Evolutionary conservation across 108 stramenopile genomes (phyloP).

Genomic region (Seminavis robusta): DNA sequence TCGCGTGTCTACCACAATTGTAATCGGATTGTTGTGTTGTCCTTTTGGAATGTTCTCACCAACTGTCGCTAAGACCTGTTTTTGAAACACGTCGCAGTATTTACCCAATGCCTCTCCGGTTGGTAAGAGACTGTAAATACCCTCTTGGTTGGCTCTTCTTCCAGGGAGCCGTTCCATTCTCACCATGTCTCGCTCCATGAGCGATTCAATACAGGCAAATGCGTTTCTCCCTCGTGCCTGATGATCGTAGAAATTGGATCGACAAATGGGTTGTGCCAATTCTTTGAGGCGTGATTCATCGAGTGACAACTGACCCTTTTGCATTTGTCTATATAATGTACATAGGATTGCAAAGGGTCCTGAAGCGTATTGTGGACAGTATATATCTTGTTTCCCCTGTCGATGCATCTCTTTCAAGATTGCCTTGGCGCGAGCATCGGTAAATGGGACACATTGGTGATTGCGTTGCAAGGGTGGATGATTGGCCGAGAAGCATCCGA

Average conservation of each 20-base stretch:
- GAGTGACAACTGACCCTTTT: conserved; percentile 29
- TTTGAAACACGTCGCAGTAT: conserved; percentile 35
- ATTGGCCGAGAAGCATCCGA: conserved; percentile 4
- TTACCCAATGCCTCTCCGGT: conserved; percentile 30
- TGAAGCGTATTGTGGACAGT: conserved; percentile 47
- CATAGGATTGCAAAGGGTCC: conserved; percentile 46
- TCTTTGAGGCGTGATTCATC: conserved; percentile 41
- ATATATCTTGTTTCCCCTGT: neutral
- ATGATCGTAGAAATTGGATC: conserved; percentile 53
- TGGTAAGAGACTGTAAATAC: conserved; percentile 31
- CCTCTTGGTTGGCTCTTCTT: conserved; percentile 9
- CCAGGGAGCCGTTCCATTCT: conserved; percentile 43
- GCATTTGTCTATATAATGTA: conserved; percentile 29
- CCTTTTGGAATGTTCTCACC: conserved; percentile 5
- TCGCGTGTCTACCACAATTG: conserved; percentile 33
- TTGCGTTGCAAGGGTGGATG: neutral
- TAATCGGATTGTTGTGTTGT: conserved; percentile 7
- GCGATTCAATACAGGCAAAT: conserved; percentile 43
- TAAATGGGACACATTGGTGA: conserved; percentile 2
- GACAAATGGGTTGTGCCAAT: conserved; percentile 37
- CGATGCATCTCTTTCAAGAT: neutral
- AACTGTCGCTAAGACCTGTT: conserved; percentile 10
- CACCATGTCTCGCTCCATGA: conserved; percentile 38
- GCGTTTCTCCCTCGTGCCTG: conserved; percentile 35
- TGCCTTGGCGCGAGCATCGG: neutral